These are phyloP conservation scores for Madurella fahalii DNA, from an alignment of 2,329 filamentous ascomycete species.

Conservation along the genomic window DNA sequence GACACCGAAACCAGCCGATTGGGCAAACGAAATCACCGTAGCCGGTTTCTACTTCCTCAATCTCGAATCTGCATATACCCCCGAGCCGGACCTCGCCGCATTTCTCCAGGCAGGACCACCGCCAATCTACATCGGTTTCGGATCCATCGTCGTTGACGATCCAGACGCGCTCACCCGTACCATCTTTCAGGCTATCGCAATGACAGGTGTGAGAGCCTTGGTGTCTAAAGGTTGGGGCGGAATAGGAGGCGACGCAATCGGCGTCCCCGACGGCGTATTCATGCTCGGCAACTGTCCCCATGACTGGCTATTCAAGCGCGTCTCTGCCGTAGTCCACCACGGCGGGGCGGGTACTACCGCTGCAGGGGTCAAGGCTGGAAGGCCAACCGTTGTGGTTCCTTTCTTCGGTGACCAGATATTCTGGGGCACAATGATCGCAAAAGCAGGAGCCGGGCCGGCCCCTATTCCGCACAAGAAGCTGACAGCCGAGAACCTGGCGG, in stretches of 20 bases:
- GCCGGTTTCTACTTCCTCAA: constrained; percentile 75
- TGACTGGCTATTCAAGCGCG: constrained; percentile 81
- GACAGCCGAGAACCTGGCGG: constrained; percentile 61
- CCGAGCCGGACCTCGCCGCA: constrained; percentile 58
- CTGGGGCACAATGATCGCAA: constrained; percentile 73
- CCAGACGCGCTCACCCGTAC: constrained; percentile 65
- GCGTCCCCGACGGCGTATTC: constrained; percentile 70
- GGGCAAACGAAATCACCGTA: constrained; percentile 66
- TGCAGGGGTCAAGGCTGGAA: constrained; percentile 75
- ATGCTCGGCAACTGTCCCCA: constrained; percentile 84
- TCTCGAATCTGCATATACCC: constrained; percentile 61
- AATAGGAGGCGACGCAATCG: constrained; percentile 66
- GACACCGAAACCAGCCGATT: constrained; percentile 59
- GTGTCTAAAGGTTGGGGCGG: constrained; percentile 89
- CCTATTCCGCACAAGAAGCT: constrained; percentile 67
- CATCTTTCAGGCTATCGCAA: constrained; percentile 66
- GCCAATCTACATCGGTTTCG: constrained; percentile 79
- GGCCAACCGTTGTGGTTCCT: constrained; percentile 77
- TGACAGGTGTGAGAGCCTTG: constrained; percentile 68
- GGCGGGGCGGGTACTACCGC: constrained; percentile 86
- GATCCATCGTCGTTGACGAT: constrained; percentile 76
- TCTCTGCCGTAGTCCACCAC: constrained; percentile 80
- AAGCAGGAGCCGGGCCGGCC: constrained; percentile 66
- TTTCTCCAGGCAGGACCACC: constrained; percentile 67
- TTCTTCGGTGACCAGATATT: constrained; percentile 87